Evolutionary conservation across 345 rosid species (phyloP), one percentile per base, ranked within the genome.

Genomic region (Garcia nutans): DNA sequence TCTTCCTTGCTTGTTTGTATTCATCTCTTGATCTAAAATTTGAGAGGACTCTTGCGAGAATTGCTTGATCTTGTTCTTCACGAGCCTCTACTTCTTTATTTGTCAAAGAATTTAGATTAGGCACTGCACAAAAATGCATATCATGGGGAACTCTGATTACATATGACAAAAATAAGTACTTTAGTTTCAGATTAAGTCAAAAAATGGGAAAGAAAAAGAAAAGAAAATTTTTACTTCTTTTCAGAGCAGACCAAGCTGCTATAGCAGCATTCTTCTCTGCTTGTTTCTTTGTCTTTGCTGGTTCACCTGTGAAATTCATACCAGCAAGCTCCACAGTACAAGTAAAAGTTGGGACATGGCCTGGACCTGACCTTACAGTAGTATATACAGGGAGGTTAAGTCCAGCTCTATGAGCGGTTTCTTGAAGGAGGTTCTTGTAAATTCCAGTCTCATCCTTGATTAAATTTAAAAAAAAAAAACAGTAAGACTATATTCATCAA

Each of bases 191-290:
- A 33, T 37, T n/a, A 3, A 50, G 44, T 28, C 60, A 50, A 42
- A 74, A 73, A 74, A 52, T 22, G 28, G 58, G 61, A 37, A 61
- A 44, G 33, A 7, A 1, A 33, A 23, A 55, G 55, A 37, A 61
- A 44, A 24, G 28, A 55, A 10, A n/a, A n/a, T n/a, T n/a, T 28
- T 15, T 84, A 86, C 90, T 80, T 84, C 68, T 85, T 83, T 82
- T 89, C 84, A 91, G 85, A 79, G 91, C 82, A 81, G 89, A 89
- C 96, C 96, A 91, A 65, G 96, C 92, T 68, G 90, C 83, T 71
- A 86, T 86, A 0, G 93, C 96, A 16, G 93, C 96, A 83, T 89
- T 87, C 81, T 91, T 91, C 89, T 91, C 93, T 13, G 93, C 96
- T 83, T 91, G 93, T 64, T 91, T 91, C 87, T 88, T 89, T 9